Evolutionary conservation across 345 rosid species (phyloP).

Genomic region (Citrus inodora): DNA sequence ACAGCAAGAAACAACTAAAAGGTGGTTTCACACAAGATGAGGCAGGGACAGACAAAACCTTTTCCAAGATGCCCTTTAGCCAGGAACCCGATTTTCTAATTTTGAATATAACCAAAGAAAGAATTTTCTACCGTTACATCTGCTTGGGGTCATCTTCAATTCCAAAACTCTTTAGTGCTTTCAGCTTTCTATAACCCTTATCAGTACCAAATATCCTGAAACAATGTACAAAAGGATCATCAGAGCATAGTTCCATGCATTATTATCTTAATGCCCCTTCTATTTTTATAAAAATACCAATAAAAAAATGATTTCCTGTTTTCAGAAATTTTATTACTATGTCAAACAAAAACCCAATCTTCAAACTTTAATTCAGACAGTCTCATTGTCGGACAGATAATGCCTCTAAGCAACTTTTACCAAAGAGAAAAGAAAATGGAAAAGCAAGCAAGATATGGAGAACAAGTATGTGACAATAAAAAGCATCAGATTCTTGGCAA

Average conservation of each 20-base stretch:
- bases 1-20: slow-evolving; percentile 20
- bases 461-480: not conserved
- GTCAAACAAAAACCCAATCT: not conserved
- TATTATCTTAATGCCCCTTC: no score
- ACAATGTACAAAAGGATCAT: slow-evolving; percentile 1
- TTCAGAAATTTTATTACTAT: not conserved
- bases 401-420: not conserved
- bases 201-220: slow-evolving; percentile 94
- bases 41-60: slow-evolving; percentile 26
- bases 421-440: not conserved
- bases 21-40: slow-evolving; percentile 25
- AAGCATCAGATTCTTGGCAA: slow-evolving; percentile 8
- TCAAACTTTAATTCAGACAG: no score
- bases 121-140: slow-evolving; percentile 24
- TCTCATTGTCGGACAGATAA: not conserved
- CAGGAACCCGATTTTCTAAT: slow-evolving; percentile 21
- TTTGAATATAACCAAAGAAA: slow-evolving; percentile 16
- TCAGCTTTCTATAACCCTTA: slow-evolving; percentile 84
- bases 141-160: slow-evolving; percentile 34
- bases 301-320: not conserved
- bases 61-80: slow-evolving; percentile 6
- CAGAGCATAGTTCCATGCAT: not conserved
- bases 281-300: not conserved
- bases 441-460: not conserved
- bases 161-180: slow-evolving; percentile 53